Evolutionary conservation across 257 asterid genomes (phyloP).

Genomic region (Ballota nigra): DNA sequence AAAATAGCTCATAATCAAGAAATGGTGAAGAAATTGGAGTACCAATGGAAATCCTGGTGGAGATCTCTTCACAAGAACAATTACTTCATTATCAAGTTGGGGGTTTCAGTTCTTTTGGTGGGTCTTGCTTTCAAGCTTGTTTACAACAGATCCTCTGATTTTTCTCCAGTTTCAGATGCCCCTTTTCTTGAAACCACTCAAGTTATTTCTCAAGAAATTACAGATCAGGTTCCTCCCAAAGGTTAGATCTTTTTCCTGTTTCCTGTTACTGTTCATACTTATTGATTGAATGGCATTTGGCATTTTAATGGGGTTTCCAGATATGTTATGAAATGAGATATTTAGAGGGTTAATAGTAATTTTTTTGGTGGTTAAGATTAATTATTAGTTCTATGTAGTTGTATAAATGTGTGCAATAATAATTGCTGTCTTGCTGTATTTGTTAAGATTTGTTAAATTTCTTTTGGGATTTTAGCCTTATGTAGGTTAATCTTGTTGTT

Average conservation of each 20-base stretch:
- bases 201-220: conserved; percentile 19
- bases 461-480: background rate
- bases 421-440: background rate
- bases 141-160: conserved; percentile 43
- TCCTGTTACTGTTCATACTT: background rate
- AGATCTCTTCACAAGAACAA: conserved; percentile 42
- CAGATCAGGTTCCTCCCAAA: conserved; percentile 35
- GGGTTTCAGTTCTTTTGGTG: conserved; percentile 47
- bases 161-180: conserved; percentile 35
- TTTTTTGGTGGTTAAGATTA: background rate
- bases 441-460: background rate
- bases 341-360: background rate
- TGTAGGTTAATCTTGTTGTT: conserved; percentile 9
- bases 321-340: background rate
- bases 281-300: background rate
- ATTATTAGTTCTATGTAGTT: background rate
- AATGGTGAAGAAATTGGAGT: conserved; percentile 41
- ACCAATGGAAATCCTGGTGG: conserved; percentile 51
- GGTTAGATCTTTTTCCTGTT: conserved; percentile 33
- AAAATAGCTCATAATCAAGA: background rate
- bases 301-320: background rate
- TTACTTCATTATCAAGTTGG: conserved; percentile 49
- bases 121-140: conserved; percentile 56
- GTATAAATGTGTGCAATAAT: background rate
- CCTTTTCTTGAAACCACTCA: conserved; percentile 31